Evolutionary conservation across 1,284 basidiomycete species (phyloP).

Genomic region (Wolfiporia cocos): DNA sequence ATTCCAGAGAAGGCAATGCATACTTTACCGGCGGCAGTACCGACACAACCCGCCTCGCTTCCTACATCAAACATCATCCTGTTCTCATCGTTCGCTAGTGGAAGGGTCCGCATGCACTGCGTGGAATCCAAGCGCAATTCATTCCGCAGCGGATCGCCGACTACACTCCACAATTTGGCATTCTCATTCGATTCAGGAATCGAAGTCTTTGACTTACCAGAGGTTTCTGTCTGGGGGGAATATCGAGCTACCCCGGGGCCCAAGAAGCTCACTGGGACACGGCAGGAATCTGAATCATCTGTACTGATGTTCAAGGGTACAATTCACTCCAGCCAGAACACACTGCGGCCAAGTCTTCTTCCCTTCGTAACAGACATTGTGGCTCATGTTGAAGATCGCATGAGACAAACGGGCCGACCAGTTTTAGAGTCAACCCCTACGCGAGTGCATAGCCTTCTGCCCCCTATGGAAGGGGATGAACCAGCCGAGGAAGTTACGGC

Average conservation of each 20-base stretch:
- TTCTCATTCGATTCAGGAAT: slow-evolving; percentile 44
- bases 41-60: slow-evolving; percentile 30
- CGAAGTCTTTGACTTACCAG: slow-evolving; percentile 71
- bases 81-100: slow-evolving; percentile 78
- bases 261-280: slow-evolving; percentile 26
- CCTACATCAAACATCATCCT: slow-evolving; percentile 62
- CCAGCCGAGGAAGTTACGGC: slow-evolving; percentile 9
- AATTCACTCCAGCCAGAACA: slow-evolving; percentile 83
- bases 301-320: slow-evolving; percentile 71
- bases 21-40: slow-evolving; percentile 14
- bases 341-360: slow-evolving; percentile 72
- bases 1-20: slow-evolving; percentile 17
- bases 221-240: slow-evolving; percentile 80
- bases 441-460: slow-evolving; percentile 13
- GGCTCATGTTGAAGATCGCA: slow-evolving; percentile 54
- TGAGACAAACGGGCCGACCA: slow-evolving; percentile 36
- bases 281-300: slow-evolving; percentile 38
- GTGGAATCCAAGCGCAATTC: slow-evolving; percentile 25
- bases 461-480: slow-evolving; percentile 8
- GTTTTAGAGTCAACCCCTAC: slow-evolving; percentile 19
- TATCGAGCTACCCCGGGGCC: slow-evolving; percentile 54
- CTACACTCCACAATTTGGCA: slow-evolving; percentile 34
- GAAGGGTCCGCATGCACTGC: slow-evolving; percentile 66
- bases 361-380: slow-evolving; percentile 79
- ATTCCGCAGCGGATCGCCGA: slow-evolving; percentile 31